Evolutionary conservation across 352 stramenopile genomes (phyloP), one percentile per base, ranked within the genome.

Genomic region (Peronospora farinosa): DNA sequence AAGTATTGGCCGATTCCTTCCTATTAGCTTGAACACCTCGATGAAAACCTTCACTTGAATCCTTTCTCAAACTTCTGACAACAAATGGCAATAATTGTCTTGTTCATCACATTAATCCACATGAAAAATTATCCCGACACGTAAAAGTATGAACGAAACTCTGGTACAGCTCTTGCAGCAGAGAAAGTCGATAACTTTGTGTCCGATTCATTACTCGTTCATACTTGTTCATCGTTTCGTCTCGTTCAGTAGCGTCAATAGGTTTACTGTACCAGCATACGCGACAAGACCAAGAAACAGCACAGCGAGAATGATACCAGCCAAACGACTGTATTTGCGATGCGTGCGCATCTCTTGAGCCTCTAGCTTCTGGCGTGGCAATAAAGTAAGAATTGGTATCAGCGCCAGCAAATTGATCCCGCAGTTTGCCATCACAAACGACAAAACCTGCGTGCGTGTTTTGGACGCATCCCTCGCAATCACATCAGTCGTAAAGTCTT

Each of bases 381-480:
- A 77, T 74, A 85, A 77, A 77, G 79, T 81, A 27, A 81, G 42
- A 40, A 83, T 83, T 21, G 74, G 71, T 40, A 68, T 40, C 40
- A 85, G 53, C 45, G 66, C 71, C 30, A 82, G 49, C 36, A 79
- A 42, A 65, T 83, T 83, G 51, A 85, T 67, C 2, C 53, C 62
- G 38, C 58, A 69, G 36, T 74, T 78, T 31, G 66, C 48, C 53
- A 85, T 23, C 13, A 69, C 45, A 40, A 83, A 80, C 33, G 61
- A 62, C 19, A 75, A 27, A 28, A 80, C 60, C 16, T 63, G 52
- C 11, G 33, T 61, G 19, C 63, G 71, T 28, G 72, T 83, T 7
- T 48, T 37, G 3, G 41, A 46, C 1, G 57, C 35, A 33, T 85
- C 71, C 16, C 57, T 36, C 0, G 41, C 56, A 28, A 85, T 60